Conservation (phyloP, 1,284 basidiomycete genomes). For the Trametes pubescens region DNA sequence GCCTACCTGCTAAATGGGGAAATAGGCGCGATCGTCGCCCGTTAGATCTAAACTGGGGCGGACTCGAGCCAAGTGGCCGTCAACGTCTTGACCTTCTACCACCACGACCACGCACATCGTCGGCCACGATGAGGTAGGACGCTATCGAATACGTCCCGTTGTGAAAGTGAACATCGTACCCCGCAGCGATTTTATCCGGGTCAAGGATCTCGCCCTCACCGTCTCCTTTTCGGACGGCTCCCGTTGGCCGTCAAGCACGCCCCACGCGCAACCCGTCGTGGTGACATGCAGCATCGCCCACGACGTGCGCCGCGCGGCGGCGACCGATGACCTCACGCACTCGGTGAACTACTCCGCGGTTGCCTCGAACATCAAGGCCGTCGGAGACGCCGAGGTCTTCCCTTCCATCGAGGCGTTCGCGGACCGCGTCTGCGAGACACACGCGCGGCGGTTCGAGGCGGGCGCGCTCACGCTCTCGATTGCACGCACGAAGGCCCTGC, state of each 20-base stretch:
- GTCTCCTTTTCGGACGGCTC: slow-evolving; percentile 51
- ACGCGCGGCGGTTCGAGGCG: slow-evolving; percentile 51
- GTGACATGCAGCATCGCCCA: slow-evolving; percentile 64
- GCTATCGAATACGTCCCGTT: background rate
- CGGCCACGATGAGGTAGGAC: slow-evolving; percentile 14
- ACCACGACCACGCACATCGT: slow-evolving; percentile 5
- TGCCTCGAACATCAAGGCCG: slow-evolving; percentile 44
- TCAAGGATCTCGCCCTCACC: slow-evolving; percentile 57
- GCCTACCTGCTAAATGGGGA: background rate
- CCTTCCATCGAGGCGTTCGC: slow-evolving; percentile 52
- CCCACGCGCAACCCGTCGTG: slow-evolving; percentile 63
- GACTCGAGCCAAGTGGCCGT: background rate
- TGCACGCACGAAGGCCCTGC: slow-evolving; percentile 58
- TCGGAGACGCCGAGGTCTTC: slow-evolving; percentile 44
- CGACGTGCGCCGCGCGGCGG: slow-evolving; percentile 60
- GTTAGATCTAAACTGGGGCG: background rate
- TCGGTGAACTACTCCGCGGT: slow-evolving; percentile 69
- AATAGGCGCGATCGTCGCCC: slow-evolving; percentile 9
- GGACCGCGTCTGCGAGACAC: slow-evolving; percentile 51
- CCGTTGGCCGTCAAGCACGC: slow-evolving; percentile 49
- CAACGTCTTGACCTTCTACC: background rate
- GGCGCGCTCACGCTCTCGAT: slow-evolving; percentile 52
- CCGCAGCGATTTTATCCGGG: slow-evolving; percentile 51
- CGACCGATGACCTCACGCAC: slow-evolving; percentile 62
- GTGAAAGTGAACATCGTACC: background rate